Base-by-base conservation (phyloP, 1,284 basidiomycete species). In the Inonotus hispidus region DNA sequence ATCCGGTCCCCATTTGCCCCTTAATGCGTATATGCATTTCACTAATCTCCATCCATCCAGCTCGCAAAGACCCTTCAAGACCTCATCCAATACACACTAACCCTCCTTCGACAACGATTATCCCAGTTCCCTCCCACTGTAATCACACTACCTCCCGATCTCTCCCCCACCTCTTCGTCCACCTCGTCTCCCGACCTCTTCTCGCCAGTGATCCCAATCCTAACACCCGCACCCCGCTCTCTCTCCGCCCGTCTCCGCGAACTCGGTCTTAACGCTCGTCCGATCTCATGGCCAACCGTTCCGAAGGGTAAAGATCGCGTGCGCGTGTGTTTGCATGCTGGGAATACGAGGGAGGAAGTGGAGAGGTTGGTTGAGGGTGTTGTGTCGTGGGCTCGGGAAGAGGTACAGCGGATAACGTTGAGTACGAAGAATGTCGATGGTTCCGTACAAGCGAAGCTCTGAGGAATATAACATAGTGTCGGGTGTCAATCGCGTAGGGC, bases 251-350 rank as follows among this genome's bases (percentile, higher is more conserved):
- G 84, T 68, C 83, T 95, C 27, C 79, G 81, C 49, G 68, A 72
- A 10, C 75, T 77, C 8, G 85, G 87, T 0, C 75, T 90, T 68
- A 84, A 90, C 66, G 89, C 88, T 0, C 83, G 91, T 2, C 87
- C 92, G 0, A 94, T 95, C 58, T 87, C 85, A 19, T 88, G 85
- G 77, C 91, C 90, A 0, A 95, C 92, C 0, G 93, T 96, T 0
- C 90, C 92, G 0, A 87, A 85, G 63, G 92, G 90, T 10, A 80
- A 82, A 59, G 89, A 93, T 58, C 82, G 93, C n/a, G 85, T 95
- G 4, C 75, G 93, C 0, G 82, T 95, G 21, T 96, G 93, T 72
- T 70, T 95, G 41, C 92, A 94, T 71, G 83, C 92, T 0, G 81
- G 79, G 1, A 92, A 94, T 65, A 84, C 85, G 29, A 68, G 66